These are phyloP conservation scores for Monosporascus sp. DNA, from an alignment of 2,329 filamentous ascomycete genomes.

Conservation along the genomic window DNA sequence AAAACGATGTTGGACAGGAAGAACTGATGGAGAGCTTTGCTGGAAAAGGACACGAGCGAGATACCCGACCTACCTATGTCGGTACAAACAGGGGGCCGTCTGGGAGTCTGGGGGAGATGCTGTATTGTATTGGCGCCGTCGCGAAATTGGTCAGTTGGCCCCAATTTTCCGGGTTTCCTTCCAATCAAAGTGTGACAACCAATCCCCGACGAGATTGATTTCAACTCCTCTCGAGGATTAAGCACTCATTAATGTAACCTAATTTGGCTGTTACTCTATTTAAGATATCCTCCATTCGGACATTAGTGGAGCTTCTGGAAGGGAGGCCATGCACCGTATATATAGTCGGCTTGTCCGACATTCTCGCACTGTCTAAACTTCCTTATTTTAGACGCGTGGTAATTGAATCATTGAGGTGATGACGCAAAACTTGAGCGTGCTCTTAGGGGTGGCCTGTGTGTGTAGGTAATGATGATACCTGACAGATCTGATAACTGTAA, in stretches of 20 bases:
- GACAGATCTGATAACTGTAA: too few relatives aligned
- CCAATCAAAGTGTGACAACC: conserved; percentile 1
- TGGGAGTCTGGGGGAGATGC: conserved; percentile 11
- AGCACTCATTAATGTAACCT: background rate
- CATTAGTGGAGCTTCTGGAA: background rate
- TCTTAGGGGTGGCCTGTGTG: too few relatives aligned
- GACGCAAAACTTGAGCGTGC: too few relatives aligned
- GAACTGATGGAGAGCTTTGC: background rate
- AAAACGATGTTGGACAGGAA: background rate
- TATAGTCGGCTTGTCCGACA: too few relatives aligned
- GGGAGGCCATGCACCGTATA: background rate
- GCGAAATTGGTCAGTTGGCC: conserved; percentile 4
- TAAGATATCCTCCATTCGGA: background rate
- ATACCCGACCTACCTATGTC: too few relatives aligned
- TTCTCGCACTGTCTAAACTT: too few relatives aligned
- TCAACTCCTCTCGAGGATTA: background rate
- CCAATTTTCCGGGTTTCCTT: conserved; percentile 4
- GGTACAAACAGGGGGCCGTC: conserved; percentile 3
- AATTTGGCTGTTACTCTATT: background rate
- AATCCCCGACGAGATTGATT: background rate
- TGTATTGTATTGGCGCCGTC: conserved; percentile 13
- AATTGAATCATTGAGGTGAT: too few relatives aligned
- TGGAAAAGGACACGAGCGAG: background rate
- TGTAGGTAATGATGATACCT: too few relatives aligned
- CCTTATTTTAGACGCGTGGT: too few relatives aligned